These are phyloP conservation scores for Elsinoe batatas DNA, from an alignment of 2,329 filamentous ascomycete genomes.

Conservation along the genomic window DNA sequence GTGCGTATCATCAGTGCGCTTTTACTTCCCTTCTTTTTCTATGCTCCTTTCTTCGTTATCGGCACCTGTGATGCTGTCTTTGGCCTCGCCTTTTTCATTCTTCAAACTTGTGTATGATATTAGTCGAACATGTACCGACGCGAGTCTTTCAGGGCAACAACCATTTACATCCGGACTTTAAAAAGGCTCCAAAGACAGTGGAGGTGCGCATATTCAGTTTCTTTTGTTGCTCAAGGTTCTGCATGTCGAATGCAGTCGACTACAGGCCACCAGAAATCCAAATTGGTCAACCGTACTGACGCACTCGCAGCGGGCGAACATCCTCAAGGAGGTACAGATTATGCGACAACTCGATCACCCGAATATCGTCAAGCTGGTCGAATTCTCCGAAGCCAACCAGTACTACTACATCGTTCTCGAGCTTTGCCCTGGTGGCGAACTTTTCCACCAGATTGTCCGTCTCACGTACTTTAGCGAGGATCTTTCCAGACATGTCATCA, in stretches of 20 bases:
- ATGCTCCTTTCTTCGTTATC: slow-evolving; percentile 33
- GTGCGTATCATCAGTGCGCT: slow-evolving; percentile 46
- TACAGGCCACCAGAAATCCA: slow-evolving; percentile 18
- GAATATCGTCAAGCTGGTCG: slow-evolving; percentile 87
- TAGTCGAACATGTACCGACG: slow-evolving; percentile 38
- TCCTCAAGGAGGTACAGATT: slow-evolving; percentile 96
- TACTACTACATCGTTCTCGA: slow-evolving; percentile 98
- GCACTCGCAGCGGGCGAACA: slow-evolving; percentile 72
- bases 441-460: slow-evolving; percentile 97
- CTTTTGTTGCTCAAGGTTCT: slow-evolving; percentile 14
- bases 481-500: slow-evolving; percentile 85
- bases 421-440: slow-evolving; percentile 84
- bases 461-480: slow-evolving; percentile 98
- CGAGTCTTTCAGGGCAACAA: slow-evolving; percentile 63
- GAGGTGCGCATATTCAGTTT: slow-evolving; percentile 65
- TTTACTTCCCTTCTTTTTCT: slow-evolving; percentile 24
- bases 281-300: slow-evolving; percentile 30
- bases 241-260: slow-evolving; percentile 12
- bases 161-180: slow-evolving; percentile 92
- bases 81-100: slow-evolving; percentile 10
- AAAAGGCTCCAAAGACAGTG: slow-evolving; percentile 80
- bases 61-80: slow-evolving; percentile 15
- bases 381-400: slow-evolving; percentile 86
- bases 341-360: slow-evolving; percentile 96
- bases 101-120: slow-evolving; percentile 20